Evolutionary conservation across 1,139 yeast species (phyloP).

Genomic region (Blastobotrys buckinghamii): DNA sequence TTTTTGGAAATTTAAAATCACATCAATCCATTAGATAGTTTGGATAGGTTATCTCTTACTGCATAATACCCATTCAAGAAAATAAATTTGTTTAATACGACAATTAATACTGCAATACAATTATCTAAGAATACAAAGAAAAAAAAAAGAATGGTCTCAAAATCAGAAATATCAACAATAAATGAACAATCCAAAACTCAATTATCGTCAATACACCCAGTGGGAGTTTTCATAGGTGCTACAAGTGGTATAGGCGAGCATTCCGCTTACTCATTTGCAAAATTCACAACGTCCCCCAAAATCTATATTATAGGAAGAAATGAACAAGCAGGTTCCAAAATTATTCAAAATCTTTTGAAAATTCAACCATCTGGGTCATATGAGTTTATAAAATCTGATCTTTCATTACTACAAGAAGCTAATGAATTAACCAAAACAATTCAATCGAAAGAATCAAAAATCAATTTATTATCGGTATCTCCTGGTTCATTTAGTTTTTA

Average conservation of each 20-base stretch:
- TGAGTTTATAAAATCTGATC: constrained; percentile 25
- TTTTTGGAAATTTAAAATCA: background rate
- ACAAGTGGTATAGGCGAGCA: constrained; percentile 32
- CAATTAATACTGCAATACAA: too few relatives aligned
- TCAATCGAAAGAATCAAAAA: constrained; percentile 21
- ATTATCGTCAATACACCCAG: background rate
- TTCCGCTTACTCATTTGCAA: constrained; percentile 29
- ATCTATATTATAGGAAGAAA: constrained; percentile 32
- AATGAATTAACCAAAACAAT: constrained; percentile 21
- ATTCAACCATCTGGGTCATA: constrained; percentile 16
- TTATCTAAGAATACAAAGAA: background rate
- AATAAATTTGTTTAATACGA: background rate
- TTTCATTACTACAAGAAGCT: constrained; percentile 23
- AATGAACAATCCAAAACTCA: background rate
- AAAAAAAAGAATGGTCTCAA: background rate
- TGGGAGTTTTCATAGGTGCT: constrained; percentile 32
- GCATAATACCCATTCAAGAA: background rate
- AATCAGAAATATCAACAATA: background rate
- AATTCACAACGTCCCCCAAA: constrained; percentile 25
- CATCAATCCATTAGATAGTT: background rate
- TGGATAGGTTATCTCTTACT: background rate
- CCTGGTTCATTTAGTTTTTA: constrained; percentile 22
- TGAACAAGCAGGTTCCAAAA: constrained; percentile 21
- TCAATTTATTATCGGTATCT: constrained; percentile 26
- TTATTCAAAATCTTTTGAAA: constrained; percentile 19